Evolutionary conservation across 202 grass and related monocot genomes (phyloP).

Genomic region (Cymbopogon flexuosus): DNA sequence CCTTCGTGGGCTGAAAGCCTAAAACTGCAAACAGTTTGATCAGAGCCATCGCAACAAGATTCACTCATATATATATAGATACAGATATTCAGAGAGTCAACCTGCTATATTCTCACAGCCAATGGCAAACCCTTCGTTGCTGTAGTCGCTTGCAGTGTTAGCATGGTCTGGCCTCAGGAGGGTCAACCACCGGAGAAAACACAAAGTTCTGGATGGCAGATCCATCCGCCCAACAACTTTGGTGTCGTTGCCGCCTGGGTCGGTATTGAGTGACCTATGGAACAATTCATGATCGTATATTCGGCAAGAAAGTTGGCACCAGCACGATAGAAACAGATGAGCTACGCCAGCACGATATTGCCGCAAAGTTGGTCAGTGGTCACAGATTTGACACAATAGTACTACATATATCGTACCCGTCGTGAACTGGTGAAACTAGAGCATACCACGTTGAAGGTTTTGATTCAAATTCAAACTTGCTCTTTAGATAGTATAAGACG

Average conservation of each 20-base stretch:
- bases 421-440: not conserved
- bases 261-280: not conserved
- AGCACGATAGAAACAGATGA: not conserved
- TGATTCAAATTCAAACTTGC: not conserved
- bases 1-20: not conserved
- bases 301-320: not conserved
- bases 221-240: conserved; percentile 32
- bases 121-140: not conserved
- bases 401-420: not conserved
- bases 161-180: not conserved
- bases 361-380: no score
- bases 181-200: conserved; percentile 28
- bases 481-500: not conserved
- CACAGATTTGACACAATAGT: not conserved
- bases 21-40: not conserved
- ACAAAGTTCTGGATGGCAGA: not conserved
- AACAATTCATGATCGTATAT: not conserved
- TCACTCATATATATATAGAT: not conserved
- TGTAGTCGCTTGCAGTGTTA: not conserved
- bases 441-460: not conserved
- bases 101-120: not conserved
- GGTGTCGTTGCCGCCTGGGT: not conserved
- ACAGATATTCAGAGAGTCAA: not conserved
- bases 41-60: not conserved
- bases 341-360: not conserved